Percentiles rank a stretch among this genome's conserved stretches.
Conservation (phyloP, 83 land plant species). For the Larix sibirica region DNA sequence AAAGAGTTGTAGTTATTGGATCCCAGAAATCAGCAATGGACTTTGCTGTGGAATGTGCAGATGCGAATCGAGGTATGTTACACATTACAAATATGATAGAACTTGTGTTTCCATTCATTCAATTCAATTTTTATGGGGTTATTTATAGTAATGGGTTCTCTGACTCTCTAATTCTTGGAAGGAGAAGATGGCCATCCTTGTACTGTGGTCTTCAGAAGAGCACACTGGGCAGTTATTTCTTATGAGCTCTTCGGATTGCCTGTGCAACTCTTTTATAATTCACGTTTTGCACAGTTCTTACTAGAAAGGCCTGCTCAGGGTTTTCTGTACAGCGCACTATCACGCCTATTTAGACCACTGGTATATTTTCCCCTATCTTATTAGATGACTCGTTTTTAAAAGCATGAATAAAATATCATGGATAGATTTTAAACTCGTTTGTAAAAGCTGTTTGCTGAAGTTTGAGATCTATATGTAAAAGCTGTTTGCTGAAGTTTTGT, state of each 20-base stretch:
- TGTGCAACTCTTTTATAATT: constrained; percentile 45
- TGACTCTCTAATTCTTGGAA: constrained; percentile 9
- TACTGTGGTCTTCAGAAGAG: constrained; percentile 66
- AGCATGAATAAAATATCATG: no score
- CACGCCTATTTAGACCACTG: constrained; percentile 42
- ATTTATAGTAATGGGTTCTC: background rate
- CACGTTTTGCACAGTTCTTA: constrained; percentile 65
- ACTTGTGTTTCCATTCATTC: background rate
- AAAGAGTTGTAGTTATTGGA: constrained; percentile 71
- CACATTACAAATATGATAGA: background rate
- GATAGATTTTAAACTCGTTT: no score
- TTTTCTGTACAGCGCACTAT: no score
- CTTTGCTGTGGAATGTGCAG: constrained; percentile 66
- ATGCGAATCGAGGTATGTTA: constrained; percentile 74
- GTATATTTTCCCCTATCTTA: constrained; percentile 19
- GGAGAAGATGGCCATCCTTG: constrained; percentile 57
- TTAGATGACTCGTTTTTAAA: background rate
- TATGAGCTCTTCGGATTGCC: constrained; percentile 57
- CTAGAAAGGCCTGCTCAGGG: constrained; percentile 51
- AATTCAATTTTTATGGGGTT: background rate
- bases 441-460: no score
- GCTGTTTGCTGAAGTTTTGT: no score
- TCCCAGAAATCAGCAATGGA: constrained; percentile 76
- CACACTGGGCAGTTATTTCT: constrained; percentile 59
- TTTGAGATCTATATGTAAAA: no score